Evolutionary conservation across 768 basidiomycete species (phyloP).

Genomic region (Phallus indusiatus): DNA sequence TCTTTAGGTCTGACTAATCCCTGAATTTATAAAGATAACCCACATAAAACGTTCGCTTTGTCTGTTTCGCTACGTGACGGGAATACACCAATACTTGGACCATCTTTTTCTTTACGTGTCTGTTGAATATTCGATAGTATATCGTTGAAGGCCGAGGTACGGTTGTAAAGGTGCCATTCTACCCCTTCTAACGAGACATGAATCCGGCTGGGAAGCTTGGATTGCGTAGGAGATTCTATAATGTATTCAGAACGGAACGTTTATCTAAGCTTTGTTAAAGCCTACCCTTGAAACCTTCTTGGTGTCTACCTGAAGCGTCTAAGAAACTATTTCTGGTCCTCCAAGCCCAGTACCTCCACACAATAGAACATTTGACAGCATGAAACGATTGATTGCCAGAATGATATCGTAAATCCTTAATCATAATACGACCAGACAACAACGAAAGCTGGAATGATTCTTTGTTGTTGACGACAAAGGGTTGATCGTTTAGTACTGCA

Average conservation of each 20-base stretch:
- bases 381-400: constrained; percentile 87
- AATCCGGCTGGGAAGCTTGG: constrained; percentile 63
- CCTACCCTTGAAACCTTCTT: constrained; percentile 39
- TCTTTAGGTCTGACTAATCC: not conserved
- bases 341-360: constrained; percentile 94
- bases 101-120: constrained; percentile 29
- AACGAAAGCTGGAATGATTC: constrained; percentile 90
- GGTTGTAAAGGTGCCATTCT: constrained; percentile 91
- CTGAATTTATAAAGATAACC: not conserved
- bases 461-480: constrained; percentile 20
- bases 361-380: constrained; percentile 74
- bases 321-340: constrained; percentile 67
- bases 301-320: constrained; percentile 32
- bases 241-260: constrained; percentile 4
- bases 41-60: not conserved
- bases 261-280: not conserved
- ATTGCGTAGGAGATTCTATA: constrained; percentile 20
- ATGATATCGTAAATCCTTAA: constrained; percentile 84
- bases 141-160: constrained; percentile 79
- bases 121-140: constrained; percentile 70
- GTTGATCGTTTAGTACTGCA: not conserved
- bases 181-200: constrained; percentile 74
- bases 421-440: constrained; percentile 74
- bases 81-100: constrained; percentile 28
- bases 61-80: not conserved